These are phyloP conservation scores for Pythium folliculosum DNA, from an alignment of 352 stramenopile species.

Conservation along the genomic window DNA sequence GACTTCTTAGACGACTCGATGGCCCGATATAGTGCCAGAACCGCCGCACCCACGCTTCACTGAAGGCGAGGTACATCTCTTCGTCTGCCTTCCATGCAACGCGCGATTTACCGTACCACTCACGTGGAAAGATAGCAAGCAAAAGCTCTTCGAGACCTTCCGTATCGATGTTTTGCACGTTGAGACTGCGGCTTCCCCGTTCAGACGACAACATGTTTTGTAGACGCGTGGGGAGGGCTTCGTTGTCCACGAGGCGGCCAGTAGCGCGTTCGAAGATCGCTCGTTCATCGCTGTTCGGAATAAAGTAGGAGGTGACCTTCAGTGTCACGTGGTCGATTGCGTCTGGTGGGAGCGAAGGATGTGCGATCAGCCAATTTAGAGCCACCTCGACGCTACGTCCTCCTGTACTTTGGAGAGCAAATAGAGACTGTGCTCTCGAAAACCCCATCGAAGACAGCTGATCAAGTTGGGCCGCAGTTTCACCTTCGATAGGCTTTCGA, in stretches of 20 bases:
- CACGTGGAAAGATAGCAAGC: constrained; percentile 41
- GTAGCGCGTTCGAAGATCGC: constrained; percentile 41
- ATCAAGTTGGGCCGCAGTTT: constrained; percentile 36
- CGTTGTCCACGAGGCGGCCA: constrained; percentile 42
- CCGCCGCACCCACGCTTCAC: constrained; percentile 60
- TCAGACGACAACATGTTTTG: constrained; percentile 41
- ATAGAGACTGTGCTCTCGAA: constrained; percentile 44
- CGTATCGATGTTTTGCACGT: constrained; percentile 52
- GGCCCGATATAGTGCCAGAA: constrained; percentile 64
- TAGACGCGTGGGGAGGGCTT: constrained; percentile 33
- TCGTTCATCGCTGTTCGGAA: constrained; percentile 49
- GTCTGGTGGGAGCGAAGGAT: constrained; percentile 29
- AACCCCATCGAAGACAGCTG: constrained; percentile 73
- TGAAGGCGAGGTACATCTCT: constrained; percentile 28
- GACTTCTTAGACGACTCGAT: constrained; percentile 39
- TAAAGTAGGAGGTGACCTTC: constrained; percentile 33
- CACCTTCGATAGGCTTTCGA: constrained; percentile 25
- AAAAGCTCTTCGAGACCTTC: constrained; percentile 61
- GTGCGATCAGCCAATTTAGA: constrained; percentile 68
- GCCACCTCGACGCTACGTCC: constrained; percentile 46
- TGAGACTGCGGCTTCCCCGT: constrained; percentile 35
- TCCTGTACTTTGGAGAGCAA: constrained; percentile 41
- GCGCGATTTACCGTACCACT: constrained; percentile 44
- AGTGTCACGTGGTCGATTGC: not conserved
- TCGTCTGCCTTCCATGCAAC: constrained; percentile 34